phyloP scores from a whole-genome alignment of 2,329 filamentous ascomycete genomes.

The Aspergillus sp. region DNA sequence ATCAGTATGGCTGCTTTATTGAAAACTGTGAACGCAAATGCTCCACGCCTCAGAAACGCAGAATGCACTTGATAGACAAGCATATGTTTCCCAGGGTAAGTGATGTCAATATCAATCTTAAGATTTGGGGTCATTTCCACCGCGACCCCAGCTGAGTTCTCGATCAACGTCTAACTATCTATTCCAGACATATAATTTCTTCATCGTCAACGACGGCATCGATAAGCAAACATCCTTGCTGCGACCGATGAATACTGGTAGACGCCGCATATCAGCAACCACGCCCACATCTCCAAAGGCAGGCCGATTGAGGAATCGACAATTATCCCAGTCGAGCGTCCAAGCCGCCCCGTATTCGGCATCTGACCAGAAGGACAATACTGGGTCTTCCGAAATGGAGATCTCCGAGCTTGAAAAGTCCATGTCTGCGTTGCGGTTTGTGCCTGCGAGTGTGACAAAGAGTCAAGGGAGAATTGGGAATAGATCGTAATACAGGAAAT shows the following conservation, averaged over 20 bases:
- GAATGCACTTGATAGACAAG: constrained; percentile 88
- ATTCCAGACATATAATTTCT: constrained; percentile 71
- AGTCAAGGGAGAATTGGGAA: constrained; percentile 18
- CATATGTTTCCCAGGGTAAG: constrained; percentile 73
- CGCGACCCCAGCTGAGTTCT: too few relatives aligned
- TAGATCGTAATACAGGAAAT: constrained; percentile 6
- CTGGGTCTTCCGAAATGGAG: constrained; percentile 19
- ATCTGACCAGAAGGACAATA: background rate
- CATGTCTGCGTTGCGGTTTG: constrained; percentile 42
- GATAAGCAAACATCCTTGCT: constrained; percentile 79
- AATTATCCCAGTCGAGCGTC: constrained; percentile 21
- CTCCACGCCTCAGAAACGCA: constrained; percentile 74
- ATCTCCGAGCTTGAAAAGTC: constrained; percentile 37
- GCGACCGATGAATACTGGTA: constrained; percentile 32
- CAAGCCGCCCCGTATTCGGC: background rate
- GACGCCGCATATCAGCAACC: constrained; percentile 30
- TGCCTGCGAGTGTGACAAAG: constrained; percentile 37
- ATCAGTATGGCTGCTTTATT: constrained; percentile 80
- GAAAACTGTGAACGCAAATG: constrained; percentile 84
- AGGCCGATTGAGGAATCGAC: constrained; percentile 27
- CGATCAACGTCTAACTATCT: background rate
- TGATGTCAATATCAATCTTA: background rate
- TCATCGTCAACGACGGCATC: constrained; percentile 82
- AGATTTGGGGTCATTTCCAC: background rate
- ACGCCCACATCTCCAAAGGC: constrained; percentile 27